Conservation (phyloP, 371 early-diverging fungal genomes). For the Mucor piriformis region DNA sequence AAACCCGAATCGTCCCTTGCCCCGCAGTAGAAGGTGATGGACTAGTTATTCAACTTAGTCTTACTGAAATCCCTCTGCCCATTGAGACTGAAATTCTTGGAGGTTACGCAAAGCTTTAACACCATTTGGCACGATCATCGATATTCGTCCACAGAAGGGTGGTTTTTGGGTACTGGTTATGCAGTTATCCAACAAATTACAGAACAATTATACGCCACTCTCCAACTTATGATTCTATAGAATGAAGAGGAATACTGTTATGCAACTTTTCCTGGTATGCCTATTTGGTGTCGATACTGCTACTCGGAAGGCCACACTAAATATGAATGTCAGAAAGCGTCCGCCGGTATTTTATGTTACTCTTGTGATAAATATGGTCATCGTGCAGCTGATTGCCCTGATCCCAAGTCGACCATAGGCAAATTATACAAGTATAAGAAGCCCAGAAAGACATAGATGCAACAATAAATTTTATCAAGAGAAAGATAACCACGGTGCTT, state of each 20-base stretch:
- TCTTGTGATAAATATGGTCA: neutral
- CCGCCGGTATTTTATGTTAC: too few relatives aligned
- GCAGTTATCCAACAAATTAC: neutral
- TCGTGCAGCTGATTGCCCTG: neutral
- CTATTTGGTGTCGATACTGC: conserved; percentile 3
- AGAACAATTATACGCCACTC: neutral
- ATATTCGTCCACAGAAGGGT: too few relatives aligned
- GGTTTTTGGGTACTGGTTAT: neutral
- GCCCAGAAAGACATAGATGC: neutral
- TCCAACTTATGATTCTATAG: neutral
- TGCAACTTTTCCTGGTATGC: conserved; percentile 1
- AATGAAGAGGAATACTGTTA: neutral
- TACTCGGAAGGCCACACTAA: conserved; percentile 2
- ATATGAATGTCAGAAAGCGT: neutral
- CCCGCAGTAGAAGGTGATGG: neutral
- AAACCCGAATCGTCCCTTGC: neutral
- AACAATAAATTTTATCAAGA: neutral
- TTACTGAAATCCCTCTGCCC: neutral
- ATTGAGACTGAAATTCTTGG: neutral
- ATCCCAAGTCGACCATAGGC: neutral
- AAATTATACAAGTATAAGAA: neutral
- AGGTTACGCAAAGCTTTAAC: neutral
- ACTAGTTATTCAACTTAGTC: neutral
- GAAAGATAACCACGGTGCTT: neutral
- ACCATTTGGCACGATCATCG: neutral